Base-by-base conservation (phyloP, 148 eudicot genomes). In the Talinum fruticosum region DNA sequence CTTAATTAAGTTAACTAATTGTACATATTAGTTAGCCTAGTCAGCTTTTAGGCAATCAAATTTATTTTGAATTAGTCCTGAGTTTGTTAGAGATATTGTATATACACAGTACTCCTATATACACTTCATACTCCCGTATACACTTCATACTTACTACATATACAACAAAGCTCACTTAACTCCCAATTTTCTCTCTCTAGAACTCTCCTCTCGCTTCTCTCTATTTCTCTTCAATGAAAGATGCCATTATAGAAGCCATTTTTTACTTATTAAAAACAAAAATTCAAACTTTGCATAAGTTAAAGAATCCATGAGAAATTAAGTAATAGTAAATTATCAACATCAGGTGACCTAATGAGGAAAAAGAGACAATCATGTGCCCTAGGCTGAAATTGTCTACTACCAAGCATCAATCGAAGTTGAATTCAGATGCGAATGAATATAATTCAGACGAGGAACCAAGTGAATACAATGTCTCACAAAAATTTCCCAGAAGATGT, bases 221-320 rank as follows among this genome's bases (percentile, higher is more conserved):
- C n/a, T n/a, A n/a, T n/a, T n/a, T n/a, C n/a, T n/a, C n/a, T n/a
- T n/a, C n/a, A n/a, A 96, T 96, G 76, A 96, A 96, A 69, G 99
- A 86, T 18, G 99, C 90, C 93, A 96, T 73, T 69, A 89, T 79
- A 1, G 97, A 84, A 72, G 99, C 99, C 83, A 88, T 67, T 89
- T 93, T 90, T 65, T 94, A 80, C 99, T 96, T 90, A 73, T 47
- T 81, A 44, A 74, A 16, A 69, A 32, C 30, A 74, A 78, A 65
- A 57, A 35, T 23, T n/a, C 66, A 74, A 49, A 67, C 69, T 74
- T 61, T 75, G 26, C 0, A 13, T 8, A 7, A 59, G 15, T 35
- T 32, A 34, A 21, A 37, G 69, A 3, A 57, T 62, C 23, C 66
- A 62, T 15, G 65, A 59, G 2, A 59, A 62, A 26, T 62, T 3